Evolutionary conservation across 1,284 basidiomycete species (phyloP).

Genomic region (Trichosporon inkin): DNA sequence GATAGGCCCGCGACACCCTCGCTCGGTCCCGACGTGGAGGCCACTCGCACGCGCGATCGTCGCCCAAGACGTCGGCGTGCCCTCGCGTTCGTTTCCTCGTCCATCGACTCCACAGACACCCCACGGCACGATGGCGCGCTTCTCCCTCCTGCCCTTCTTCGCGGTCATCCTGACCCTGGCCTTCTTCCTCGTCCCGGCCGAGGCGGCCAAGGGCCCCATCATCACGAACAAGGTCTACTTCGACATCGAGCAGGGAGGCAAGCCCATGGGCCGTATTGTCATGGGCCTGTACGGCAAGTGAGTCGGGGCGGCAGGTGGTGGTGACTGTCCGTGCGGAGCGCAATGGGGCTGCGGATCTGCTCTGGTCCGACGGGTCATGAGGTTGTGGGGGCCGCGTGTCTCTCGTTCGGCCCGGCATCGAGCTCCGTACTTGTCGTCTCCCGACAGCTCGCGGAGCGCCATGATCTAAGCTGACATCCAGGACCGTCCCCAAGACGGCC

Average conservation of each 20-base stretch:
- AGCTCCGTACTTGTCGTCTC: no score
- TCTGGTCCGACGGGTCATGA: no score
- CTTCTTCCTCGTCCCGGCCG: constrained; percentile 32
- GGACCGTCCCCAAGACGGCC: constrained; percentile 71
- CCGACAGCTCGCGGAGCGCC: no score
- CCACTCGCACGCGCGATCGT: not conserved
- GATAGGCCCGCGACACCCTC: not conserved
- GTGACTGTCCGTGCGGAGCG: no score
- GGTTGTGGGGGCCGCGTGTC: no score
- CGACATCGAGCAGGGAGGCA: constrained; percentile 83
- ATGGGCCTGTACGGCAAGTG: constrained; percentile 79
- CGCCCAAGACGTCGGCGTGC: not conserved
- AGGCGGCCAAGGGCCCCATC: constrained; percentile 58
- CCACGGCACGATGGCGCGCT: constrained; percentile 51
- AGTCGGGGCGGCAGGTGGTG: constrained; percentile 17
- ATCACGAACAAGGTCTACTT: constrained; percentile 91
- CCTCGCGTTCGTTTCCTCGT: not conserved
- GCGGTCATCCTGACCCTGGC: constrained; percentile 58
- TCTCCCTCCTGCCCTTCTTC: constrained; percentile 63
- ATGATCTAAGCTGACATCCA: constrained; percentile 40
- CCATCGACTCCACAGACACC: not conserved
- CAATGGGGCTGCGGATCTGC: no score
- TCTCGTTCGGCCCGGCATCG: no score
- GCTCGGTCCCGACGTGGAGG: constrained; percentile 1
- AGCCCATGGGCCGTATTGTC: constrained; percentile 71